Base-by-base conservation (phyloP, 2,329 filamentous ascomycete genomes). In the Colletotrichum sp. region DNA sequence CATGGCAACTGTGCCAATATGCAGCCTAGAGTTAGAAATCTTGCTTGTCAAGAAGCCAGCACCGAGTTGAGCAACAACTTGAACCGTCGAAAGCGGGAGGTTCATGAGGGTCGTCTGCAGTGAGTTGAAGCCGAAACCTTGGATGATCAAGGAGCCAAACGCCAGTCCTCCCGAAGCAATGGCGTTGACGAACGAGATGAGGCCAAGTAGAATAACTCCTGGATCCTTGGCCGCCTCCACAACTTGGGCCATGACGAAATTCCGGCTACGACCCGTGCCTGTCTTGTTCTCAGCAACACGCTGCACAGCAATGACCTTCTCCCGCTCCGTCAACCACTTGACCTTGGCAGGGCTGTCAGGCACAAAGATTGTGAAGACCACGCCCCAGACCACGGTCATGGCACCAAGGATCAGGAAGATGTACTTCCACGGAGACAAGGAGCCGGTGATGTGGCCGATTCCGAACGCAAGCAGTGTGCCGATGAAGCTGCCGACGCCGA, bases 41-140 rank as follows among this genome's bases (percentile, higher is more conserved):
- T 30, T 75, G 73, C 73, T 75, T 26, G 57, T 75, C 58, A 75
- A 36, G 18, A 75, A 68, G 2, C 73, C 70, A 12, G 73, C 73
- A 1, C 73, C 73, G 1, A 75, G 73, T 36, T 75, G 73, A 34
- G 70, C 36, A 21, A 75, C 48, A 32, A 69, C 64, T 34, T 75
- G 73, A 2, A 75, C 73, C 12, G 73, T 36, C 8, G 73, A 75
- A 6, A 75, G 73, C 32, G 91, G 91, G 69, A 92, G 90, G 78
- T 90, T 91, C 80, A 93, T 87, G 30, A 92, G 86, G 21, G 89
- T 87, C 1, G 88, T 88, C 79, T 92, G 85, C 32, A 92, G 82
- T 32, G 86, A 85, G 0, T 87, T 88, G 80, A 91, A 92, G 4
- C 89, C 88, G 65, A 92, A 91, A 7, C 88, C 90, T 57, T 84